phyloP scores from a whole-genome alignment of 495 filamentous ascomycete genomes.

The Trichocladium uniseriatum region DNA sequence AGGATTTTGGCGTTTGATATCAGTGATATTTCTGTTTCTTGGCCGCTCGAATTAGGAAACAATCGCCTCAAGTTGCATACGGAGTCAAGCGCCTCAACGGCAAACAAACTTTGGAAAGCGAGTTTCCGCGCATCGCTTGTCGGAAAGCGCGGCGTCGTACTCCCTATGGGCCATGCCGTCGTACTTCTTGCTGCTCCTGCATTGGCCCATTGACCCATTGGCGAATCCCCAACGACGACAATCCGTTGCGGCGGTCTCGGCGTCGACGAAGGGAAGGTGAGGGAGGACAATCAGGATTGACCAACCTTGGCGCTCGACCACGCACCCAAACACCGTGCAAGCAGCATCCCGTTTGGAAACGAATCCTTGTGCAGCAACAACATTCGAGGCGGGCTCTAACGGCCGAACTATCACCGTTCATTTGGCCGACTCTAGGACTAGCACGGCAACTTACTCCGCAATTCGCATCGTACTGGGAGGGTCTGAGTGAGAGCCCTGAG shows the following conservation, averaged over 20 bases:
- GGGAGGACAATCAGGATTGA: background rate
- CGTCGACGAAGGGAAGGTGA: background rate
- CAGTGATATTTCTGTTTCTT: too few species aligned
- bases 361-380: too few species aligned
- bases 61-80: too few species aligned
- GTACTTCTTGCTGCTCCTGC: background rate
- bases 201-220: background rate
- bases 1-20: too few species aligned
- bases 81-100: too few species aligned
- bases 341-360: background rate
- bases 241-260: too few species aligned
- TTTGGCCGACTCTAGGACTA: conserved; percentile 5
- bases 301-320: background rate
- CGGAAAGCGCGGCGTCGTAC: background rate
- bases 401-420: conserved; percentile 10
- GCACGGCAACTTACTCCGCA: conserved; percentile 4
- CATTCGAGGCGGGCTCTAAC: background rate
- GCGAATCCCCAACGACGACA: background rate
- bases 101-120: too few species aligned
- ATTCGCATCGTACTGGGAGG: background rate
- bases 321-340: background rate
- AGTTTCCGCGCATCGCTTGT: too few species aligned
- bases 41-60: too few species aligned
- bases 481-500: background rate
- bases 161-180: background rate